Percentiles rank a stretch among this genome's conserved stretches.
Conservation (phyloP, 2,329 filamentous ascomycete genomes). For the Verticillium nubilum region DNA sequence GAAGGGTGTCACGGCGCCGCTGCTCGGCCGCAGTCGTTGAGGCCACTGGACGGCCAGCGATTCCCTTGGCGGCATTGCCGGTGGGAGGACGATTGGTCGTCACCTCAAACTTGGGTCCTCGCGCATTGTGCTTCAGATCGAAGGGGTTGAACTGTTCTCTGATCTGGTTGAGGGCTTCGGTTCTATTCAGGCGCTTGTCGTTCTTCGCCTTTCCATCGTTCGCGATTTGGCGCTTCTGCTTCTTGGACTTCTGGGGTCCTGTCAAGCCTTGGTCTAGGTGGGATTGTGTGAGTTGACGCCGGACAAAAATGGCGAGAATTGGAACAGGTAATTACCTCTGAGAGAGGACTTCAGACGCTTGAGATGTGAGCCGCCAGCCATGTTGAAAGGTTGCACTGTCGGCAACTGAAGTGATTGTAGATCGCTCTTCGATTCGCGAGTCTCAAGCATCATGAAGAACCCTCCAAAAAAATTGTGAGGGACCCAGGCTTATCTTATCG, state of each 20-base stretch:
- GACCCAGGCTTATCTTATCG: slow-evolving; percentile 20
- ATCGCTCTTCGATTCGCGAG: slow-evolving; percentile 1
- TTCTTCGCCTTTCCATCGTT: slow-evolving; percentile 46
- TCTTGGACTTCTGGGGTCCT: slow-evolving; percentile 90
- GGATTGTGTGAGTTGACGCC: neutral
- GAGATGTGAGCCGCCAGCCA: slow-evolving; percentile 86
- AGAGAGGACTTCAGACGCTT: slow-evolving; percentile 93
- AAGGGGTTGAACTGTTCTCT: slow-evolving; percentile 98
- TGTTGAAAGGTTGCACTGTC: slow-evolving; percentile 31
- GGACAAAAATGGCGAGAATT: too few species aligned
- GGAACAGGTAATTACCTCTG: slow-evolving; percentile 25
- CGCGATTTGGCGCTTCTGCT: slow-evolving; percentile 71
- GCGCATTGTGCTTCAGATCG: slow-evolving; percentile 76
- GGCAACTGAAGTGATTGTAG: slow-evolving; percentile 4
- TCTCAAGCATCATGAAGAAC: neutral
- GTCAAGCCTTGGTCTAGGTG: slow-evolving; percentile 72
- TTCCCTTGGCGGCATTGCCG: slow-evolving; percentile 48
- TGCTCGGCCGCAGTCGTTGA: slow-evolving; percentile 78
- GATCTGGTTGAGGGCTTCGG: slow-evolving; percentile 75
- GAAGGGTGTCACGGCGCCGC: slow-evolving; percentile 71
- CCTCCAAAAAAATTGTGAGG: slow-evolving; percentile 15
- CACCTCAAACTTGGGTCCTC: slow-evolving; percentile 79
- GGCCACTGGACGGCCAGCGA: slow-evolving; percentile 72
- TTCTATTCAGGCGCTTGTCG: slow-evolving; percentile 65
- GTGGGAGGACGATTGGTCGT: slow-evolving; percentile 58